Evolutionary conservation across 345 rosid genomes (phyloP), one percentile per base, ranked within the genome.

Genomic region (Ceriops tagal): DNA sequence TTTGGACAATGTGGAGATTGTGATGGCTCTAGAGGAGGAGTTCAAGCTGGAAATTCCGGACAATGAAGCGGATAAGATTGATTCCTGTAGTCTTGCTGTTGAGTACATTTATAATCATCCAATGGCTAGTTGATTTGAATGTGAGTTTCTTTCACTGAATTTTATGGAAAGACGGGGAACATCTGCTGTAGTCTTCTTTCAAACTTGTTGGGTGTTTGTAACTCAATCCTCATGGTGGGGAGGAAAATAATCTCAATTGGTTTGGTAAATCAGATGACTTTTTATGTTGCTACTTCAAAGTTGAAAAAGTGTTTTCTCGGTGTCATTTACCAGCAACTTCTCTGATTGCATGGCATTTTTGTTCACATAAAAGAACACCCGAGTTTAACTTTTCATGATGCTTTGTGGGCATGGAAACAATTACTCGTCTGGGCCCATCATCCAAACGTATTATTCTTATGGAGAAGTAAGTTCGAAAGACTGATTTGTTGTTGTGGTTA

Each of bases 1-100:
- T 82, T 80, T 92, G 86, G 98, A 92, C 87, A 90, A 67, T 15
- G 92, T 92, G 76, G 98, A 92, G 88, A 88, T 92, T 56, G 91
- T 95, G 43, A 87, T 95, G 99, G 99, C 93, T 32, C 78, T 95
- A 16, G 97, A 95, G 80, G 99, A 92, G 75, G 99, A 95, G 71
- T 95, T 95, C 82, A 95, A 92, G 84, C 88, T 92, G 53, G 96
- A 92, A 72, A 95, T 95, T 26, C 98, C 97, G 0, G 97, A 95
- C 82, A 85, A 83, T 80, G 99, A 95, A 87, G 99, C 99, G 31
- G 96, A 86, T 49, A 92, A 83, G 84, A 90, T 95, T 5, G 96
- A 92, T 68, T 88, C 97, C 3, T 87, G 92, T 77, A 31, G 71
- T 66, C 93, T 92, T 57, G 98, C 97, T 37, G 86, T 95, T 56